These are phyloP conservation scores for Penicillium sp. DNA, from an alignment of 2,329 filamentous ascomycete genomes.

Conservation along the genomic window DNA sequence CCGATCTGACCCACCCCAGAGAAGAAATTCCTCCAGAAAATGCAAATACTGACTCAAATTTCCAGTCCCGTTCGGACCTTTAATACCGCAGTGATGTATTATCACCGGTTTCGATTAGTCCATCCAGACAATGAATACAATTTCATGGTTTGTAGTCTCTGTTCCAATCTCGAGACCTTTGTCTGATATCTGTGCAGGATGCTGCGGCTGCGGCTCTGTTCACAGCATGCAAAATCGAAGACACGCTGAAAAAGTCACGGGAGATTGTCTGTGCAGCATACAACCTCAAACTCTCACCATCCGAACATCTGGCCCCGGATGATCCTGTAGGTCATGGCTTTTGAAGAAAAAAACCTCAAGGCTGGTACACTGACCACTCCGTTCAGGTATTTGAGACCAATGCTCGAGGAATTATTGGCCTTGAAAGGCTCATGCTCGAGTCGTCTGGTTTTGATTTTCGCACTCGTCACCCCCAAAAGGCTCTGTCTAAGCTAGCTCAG, in stretches of 20 bases:
- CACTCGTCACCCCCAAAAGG: constrained; percentile 79
- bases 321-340: constrained; percentile 62
- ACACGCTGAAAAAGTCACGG: constrained; percentile 92
- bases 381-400: constrained; percentile 72
- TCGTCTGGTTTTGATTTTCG: constrained; percentile 92
- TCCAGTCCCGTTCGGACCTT: constrained; percentile 81
- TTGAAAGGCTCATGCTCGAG: constrained; percentile 91
- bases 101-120: constrained; percentile 85
- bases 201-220: constrained; percentile 85
- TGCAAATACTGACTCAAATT: constrained; percentile 10
- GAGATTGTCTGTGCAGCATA: constrained; percentile 90
- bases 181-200: constrained; percentile 54
- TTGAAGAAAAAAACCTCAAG: neutral
- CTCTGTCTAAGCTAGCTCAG: constrained; percentile 75
- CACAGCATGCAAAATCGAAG: constrained; percentile 94
- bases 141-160: constrained; percentile 50
- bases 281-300: constrained; percentile 70
- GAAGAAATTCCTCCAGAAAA: too few relatives aligned
- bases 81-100: constrained; percentile 87
- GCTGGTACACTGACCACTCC: constrained; percentile 1
- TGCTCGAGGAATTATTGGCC: constrained; percentile 77
- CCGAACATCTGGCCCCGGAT: constrained; percentile 71
- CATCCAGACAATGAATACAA: constrained; percentile 85
- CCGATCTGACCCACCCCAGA: too few relatives aligned
- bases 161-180: neutral